These are phyloP conservation scores for Bacterosira constricta DNA, from an alignment of 108 stramenopile genomes.

Conservation along the genomic window DNA sequence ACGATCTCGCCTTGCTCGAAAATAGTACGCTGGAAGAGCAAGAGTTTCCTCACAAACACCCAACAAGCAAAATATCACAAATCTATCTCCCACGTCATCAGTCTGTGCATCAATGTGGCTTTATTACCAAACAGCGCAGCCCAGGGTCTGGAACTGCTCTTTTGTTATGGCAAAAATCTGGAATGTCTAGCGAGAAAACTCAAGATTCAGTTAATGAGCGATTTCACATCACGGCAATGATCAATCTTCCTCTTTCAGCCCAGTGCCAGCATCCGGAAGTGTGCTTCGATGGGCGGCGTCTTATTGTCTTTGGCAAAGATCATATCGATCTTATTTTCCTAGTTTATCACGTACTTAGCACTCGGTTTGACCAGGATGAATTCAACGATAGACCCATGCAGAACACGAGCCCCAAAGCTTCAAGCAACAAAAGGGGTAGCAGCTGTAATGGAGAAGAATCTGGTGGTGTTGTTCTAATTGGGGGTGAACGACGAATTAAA, in stretches of 20 bases:
- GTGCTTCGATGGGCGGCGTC: conserved; percentile 59
- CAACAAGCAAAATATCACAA: conserved; percentile 38
- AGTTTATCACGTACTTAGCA: conserved; percentile 60
- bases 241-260: conserved; percentile 61
- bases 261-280: conserved; percentile 57
- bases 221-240: conserved; percentile 53
- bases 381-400: not conserved
- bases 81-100: conserved; percentile 51
- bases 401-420: conserved; percentile 14
- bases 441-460: conserved; percentile 23
- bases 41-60: conserved; percentile 44
- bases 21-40: not conserved
- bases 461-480: conserved; percentile 40
- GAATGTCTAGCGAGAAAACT: conserved; percentile 3
- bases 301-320: conserved; percentile 75
- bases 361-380: conserved; percentile 36
- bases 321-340: conserved; percentile 67
- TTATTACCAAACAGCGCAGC: conserved; percentile 65
- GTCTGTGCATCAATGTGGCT: conserved; percentile 51
- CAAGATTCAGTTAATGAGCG: not conserved
- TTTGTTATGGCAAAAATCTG: conserved; percentile 51
- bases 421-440: not conserved
- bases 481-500: conserved; percentile 14
- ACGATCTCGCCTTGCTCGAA: conserved; percentile 35
- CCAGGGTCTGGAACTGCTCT: conserved; percentile 52